phyloP scores from a whole-genome alignment of 495 filamentous ascomycete genomes.

The Paragyromitra xinjiangensis region DNA sequence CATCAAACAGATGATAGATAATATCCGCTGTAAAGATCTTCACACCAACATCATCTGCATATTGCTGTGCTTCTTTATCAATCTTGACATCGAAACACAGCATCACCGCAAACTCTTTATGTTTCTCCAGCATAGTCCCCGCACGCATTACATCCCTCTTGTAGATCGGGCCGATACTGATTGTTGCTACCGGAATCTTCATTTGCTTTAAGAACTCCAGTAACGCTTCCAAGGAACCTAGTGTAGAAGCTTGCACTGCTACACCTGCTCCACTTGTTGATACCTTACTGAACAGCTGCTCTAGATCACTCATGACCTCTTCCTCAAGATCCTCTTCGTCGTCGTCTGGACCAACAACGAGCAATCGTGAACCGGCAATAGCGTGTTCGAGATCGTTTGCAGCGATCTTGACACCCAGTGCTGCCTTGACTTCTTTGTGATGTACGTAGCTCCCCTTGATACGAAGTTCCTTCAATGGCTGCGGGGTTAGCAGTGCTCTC shows the following conservation, averaged over 20 bases:
- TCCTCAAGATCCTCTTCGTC: conserved; percentile 96
- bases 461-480: conserved; percentile 91
- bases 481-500: conserved; percentile 93
- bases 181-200: conserved; percentile 97
- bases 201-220: conserved; percentile 92
- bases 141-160: conserved; percentile 98
- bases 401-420: conserved; percentile 97
- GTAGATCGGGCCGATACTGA: conserved; percentile 97
- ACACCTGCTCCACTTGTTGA: conserved; percentile 92
- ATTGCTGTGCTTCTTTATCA: conserved; percentile 91
- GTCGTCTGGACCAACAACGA: conserved; percentile 93
- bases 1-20: conserved; percentile 98
- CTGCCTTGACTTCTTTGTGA: conserved; percentile 99
- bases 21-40: conserved; percentile 99
- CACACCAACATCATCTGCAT: conserved; percentile 93
- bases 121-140: conserved; percentile 95
- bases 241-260: conserved; percentile 94
- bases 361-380: conserved; percentile 93
- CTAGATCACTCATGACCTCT: conserved; percentile 94
- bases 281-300: conserved; percentile 86
- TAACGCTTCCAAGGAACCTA: conserved; percentile 95
- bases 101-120: conserved; percentile 92
- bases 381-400: conserved; percentile 95
- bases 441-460: conserved; percentile 95
- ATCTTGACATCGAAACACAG: conserved; percentile 99